Evolutionary conservation across 305 asterid genomes (phyloP).

Genomic region (Fraxinus paxiana): DNA sequence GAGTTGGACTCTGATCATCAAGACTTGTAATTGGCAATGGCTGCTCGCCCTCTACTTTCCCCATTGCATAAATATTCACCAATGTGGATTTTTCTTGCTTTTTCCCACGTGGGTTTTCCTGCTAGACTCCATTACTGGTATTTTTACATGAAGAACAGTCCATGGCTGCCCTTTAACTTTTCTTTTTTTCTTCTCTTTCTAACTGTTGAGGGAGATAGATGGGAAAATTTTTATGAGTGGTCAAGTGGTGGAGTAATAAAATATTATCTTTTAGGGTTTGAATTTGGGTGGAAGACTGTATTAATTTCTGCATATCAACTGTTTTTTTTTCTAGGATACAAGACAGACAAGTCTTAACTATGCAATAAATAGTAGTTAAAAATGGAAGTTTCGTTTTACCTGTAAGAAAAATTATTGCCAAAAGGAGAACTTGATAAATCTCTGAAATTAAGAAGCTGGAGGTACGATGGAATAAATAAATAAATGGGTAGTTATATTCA

Average conservation of each 20-base stretch:
- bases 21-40: slow-evolving; percentile 39
- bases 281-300: slow-evolving; percentile 24
- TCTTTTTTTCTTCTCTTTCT: slow-evolving; percentile 20
- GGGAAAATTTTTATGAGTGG: slow-evolving; percentile 28
- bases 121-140: slow-evolving; percentile 44
- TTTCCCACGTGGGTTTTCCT: slow-evolving; percentile 24
- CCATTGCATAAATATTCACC: slow-evolving; percentile 58
- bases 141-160: slow-evolving; percentile 39
- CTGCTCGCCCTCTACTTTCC: slow-evolving; percentile 62
- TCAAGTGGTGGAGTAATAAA: slow-evolving; percentile 28
- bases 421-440: background rate
- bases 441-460: background rate
- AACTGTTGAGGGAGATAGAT: slow-evolving; percentile 11
- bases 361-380: background rate
- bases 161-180: slow-evolving; percentile 27
- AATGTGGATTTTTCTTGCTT: slow-evolving; percentile 43
- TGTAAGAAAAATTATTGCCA: background rate
- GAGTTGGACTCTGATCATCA: slow-evolving; percentile 45
- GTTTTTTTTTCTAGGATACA: background rate
- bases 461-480: background rate
- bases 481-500: background rate
- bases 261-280: slow-evolving; percentile 33
- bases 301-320: slow-evolving; percentile 39
- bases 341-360: background rate
- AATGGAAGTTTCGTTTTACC: background rate